Conservation (phyloP, 108 stramenopile species). For the Aurantiochytrium sp. region DNA sequence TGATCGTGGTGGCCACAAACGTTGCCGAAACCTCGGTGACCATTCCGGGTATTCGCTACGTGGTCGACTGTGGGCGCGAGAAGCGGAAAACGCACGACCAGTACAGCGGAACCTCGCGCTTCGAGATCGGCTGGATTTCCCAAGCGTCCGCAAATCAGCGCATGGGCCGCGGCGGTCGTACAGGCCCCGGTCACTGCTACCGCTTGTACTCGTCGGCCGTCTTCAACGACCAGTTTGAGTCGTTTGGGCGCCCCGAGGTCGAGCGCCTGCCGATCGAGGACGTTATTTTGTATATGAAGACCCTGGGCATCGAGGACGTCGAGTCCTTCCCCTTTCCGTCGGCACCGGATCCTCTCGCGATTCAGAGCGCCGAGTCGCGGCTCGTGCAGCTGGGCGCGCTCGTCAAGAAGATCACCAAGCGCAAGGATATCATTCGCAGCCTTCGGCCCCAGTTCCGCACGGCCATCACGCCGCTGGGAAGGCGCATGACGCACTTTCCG, state of each 20-base stretch:
- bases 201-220: conserved; percentile 85
- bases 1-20: conserved; percentile 90
- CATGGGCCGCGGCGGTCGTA: conserved; percentile 89
- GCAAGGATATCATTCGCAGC: not conserved
- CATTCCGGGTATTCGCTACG: conserved; percentile 75
- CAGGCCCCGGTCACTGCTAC: conserved; percentile 94
- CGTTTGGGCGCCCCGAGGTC: conserved; percentile 77
- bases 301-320: conserved; percentile 71
- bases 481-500: conserved; percentile 9
- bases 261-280: conserved; percentile 75
- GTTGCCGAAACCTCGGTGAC: conserved; percentile 92
- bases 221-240: conserved; percentile 77
- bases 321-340: conserved; percentile 73
- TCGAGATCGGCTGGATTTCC: conserved; percentile 90
- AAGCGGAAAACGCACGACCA: conserved; percentile 81
- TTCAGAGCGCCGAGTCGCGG: conserved; percentile 65
- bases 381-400: conserved; percentile 75
- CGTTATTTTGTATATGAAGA: conserved; percentile 82
- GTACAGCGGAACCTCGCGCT: conserved; percentile 74
- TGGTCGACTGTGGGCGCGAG: conserved; percentile 92
- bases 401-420: conserved; percentile 31
- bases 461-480: conserved; percentile 12
- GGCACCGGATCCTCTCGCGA: conserved; percentile 64
- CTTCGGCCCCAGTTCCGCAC: not conserved
- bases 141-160: conserved; percentile 95